Conservation (phyloP, 2,329 filamentous ascomycete species). For the Fonsecaea pedrosoi region DNA sequence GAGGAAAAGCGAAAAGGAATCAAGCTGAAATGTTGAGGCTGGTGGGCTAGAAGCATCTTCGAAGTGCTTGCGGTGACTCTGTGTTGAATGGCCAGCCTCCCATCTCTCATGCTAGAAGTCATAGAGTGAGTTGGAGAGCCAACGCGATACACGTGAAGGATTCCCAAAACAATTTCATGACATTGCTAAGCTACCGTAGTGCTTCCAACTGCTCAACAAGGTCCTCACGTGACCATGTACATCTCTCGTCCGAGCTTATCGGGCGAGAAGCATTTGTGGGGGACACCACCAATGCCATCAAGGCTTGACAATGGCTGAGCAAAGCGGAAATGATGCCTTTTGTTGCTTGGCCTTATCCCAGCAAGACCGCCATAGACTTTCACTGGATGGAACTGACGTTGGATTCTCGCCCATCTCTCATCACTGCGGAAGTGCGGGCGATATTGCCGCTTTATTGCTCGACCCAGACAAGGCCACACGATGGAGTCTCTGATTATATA, state of each 20-base stretch:
- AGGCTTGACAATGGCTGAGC: constrained; percentile 3
- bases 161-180: not conserved
- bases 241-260: not conserved
- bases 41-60: not conserved
- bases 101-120: not conserved
- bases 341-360: not conserved
- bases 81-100: not conserved
- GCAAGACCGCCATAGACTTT: not conserved
- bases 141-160: not conserved
- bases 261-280: not conserved
- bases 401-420: not conserved
- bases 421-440: not conserved
- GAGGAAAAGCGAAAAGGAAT: constrained; percentile 82
- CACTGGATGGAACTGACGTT: not conserved
- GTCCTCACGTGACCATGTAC: not conserved
- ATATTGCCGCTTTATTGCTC: not conserved
- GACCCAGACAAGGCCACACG: not conserved
- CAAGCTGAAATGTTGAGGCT: constrained; percentile 75
- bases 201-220: not conserved
- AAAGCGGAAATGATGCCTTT: not conserved
- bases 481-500: not conserved
- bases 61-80: not conserved
- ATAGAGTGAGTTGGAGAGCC: not conserved
- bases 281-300: not conserved
- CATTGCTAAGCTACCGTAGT: not conserved